Percentiles rank a stretch among this genome's conserved stretches.
These are phyloP conservation scores for Apophysomyces variabilis DNA, from an alignment of 371 early-diverging fungal genomes.

Conservation along the genomic window DNA sequence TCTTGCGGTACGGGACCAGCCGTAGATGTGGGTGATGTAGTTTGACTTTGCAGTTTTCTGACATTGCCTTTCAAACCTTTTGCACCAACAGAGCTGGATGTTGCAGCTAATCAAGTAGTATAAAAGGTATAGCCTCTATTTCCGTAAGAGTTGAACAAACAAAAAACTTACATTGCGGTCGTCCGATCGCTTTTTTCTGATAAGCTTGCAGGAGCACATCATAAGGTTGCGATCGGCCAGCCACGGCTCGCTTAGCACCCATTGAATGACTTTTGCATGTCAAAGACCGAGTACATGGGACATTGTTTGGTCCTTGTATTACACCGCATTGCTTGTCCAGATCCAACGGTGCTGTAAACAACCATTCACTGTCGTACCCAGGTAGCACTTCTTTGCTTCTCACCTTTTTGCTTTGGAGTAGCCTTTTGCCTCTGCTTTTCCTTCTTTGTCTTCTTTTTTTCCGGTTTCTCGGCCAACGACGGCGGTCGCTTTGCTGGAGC, in stretches of 20 bases:
- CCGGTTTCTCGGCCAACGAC: conserved; percentile 29
- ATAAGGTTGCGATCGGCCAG: conserved; percentile 76
- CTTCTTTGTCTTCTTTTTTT: conserved; percentile 45
- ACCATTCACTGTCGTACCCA: not conserved
- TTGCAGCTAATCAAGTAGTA: not conserved
- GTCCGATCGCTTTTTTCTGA: conserved; percentile 63
- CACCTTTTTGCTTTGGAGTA: conserved; percentile 48
- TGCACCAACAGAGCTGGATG: conserved; percentile 1
- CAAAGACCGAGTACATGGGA: conserved; percentile 76
- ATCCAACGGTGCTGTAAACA: conserved; percentile 64
- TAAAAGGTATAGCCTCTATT: conserved; percentile 1
- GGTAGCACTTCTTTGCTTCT: not conserved
- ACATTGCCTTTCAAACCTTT: conserved; percentile 7
- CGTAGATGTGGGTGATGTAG: conserved; percentile 7
- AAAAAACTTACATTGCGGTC: conserved; percentile 46
- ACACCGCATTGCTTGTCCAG: conserved; percentile 87
- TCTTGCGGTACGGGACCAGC: conserved; percentile 18
- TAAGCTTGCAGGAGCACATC: conserved; percentile 73
- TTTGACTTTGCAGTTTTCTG: conserved; percentile 22
- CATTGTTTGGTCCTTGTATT: conserved; percentile 54
- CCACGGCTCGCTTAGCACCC: conserved; percentile 80
- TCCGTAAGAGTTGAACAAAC: conserved; percentile 8
- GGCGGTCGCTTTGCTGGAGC: conserved; percentile 27
- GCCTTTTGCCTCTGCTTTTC: conserved; percentile 39
- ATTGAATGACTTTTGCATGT: conserved; percentile 89